Conservation (phyloP, 2,329 filamentous ascomycete genomes). For the Beauveria sp. region DNA sequence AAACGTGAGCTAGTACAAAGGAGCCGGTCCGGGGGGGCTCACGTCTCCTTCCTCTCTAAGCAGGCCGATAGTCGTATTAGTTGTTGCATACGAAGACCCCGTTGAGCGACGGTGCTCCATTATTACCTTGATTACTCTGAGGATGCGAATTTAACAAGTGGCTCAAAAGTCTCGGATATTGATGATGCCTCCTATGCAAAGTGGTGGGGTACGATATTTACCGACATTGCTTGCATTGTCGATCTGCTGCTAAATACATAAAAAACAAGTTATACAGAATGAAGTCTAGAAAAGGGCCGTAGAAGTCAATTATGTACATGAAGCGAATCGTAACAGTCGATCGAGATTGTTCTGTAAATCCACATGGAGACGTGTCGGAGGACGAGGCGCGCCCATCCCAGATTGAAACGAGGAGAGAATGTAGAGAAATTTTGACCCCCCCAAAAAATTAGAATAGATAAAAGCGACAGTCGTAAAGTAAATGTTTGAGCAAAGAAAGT, state of each 20-base stretch:
- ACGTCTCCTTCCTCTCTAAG: too few species aligned
- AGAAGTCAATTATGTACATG: not conserved
- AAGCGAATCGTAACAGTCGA: not conserved
- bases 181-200: not conserved
- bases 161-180: not conserved
- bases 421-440: not conserved
- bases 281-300: not conserved
- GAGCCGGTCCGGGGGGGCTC: too few species aligned
- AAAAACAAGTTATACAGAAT: not conserved
- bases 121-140: not conserved
- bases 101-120: not conserved
- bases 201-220: not conserved
- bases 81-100: not conserved
- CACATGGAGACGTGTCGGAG: not conserved
- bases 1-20: not conserved
- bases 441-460: not conserved
- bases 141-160: not conserved
- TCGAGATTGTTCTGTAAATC: conserved; percentile 5
- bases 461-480: not conserved
- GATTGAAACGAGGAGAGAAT: not conserved
- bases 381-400: not conserved
- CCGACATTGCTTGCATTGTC: not conserved
- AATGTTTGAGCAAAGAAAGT: not conserved
- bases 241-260: not conserved
- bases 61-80: not conserved